Evolutionary conservation across 352 stramenopile species (phyloP).

Genomic region (Pythium folliculosum): DNA sequence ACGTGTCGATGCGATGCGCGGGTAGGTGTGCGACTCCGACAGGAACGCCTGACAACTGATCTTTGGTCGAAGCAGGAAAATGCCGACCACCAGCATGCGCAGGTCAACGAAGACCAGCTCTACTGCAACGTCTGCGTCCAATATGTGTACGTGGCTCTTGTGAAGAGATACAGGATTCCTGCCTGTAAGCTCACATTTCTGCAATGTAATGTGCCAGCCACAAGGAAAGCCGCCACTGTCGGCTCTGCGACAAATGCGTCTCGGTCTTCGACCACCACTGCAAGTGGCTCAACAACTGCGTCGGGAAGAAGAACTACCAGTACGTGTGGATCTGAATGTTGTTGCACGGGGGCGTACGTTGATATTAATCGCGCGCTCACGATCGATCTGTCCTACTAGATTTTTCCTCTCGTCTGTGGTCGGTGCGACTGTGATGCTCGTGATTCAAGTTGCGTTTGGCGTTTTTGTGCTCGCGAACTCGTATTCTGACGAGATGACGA

Average conservation of each 20-base stretch:
- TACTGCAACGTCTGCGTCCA: slow-evolving; percentile 90
- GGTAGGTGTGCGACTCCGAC: not conserved
- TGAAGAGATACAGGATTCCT: not conserved
- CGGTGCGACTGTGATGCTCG: slow-evolving; percentile 59
- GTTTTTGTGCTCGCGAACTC: slow-evolving; percentile 57
- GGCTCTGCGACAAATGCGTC: slow-evolving; percentile 97
- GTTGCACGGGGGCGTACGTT: not conserved
- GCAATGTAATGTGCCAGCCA: slow-evolving; percentile 46
- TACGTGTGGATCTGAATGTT: slow-evolving; percentile 8
- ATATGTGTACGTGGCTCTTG: slow-evolving; percentile 68
- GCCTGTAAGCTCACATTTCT: not conserved
- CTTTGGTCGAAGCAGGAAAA: not conserved
- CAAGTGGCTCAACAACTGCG: slow-evolving; percentile 97
- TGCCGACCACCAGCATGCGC: slow-evolving; percentile 25
- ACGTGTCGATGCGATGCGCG: not conserved
- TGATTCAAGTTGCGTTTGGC: slow-evolving; percentile 70
- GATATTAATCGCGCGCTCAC: not conserved
- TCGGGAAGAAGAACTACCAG: slow-evolving; percentile 88
- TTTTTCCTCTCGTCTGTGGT: slow-evolving; percentile 81
- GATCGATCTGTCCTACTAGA: slow-evolving; percentile 12
- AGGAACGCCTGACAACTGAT: not conserved
- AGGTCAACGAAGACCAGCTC: slow-evolving; percentile 48
- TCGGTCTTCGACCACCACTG: slow-evolving; percentile 97
- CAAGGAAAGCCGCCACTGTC: slow-evolving; percentile 91
- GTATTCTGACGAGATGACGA: slow-evolving; percentile 45